A percentile compares a stretch with the other conserved stretches of the same genome.
Evolutionary conservation across 352 stramenopile species (phyloP).

Genomic region (Phytophthora lateralis): DNA sequence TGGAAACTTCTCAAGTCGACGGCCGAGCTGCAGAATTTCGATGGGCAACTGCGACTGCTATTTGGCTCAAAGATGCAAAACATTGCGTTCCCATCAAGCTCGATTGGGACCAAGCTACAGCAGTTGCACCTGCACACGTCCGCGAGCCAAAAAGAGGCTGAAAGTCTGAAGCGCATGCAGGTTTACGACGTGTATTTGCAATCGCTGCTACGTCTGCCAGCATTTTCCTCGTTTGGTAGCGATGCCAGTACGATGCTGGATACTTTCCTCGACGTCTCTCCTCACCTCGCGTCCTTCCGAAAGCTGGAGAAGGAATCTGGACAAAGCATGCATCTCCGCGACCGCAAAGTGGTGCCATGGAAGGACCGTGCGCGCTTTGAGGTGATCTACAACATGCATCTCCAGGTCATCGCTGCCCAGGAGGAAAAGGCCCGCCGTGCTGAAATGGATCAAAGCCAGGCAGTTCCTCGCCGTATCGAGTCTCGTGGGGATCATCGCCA

Average conservation of each 20-base stretch:
- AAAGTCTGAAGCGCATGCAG: slow-evolving; percentile 45
- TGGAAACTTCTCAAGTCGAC: slow-evolving; percentile 58
- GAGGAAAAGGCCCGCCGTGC: slow-evolving; percentile 18
- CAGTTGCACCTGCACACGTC: slow-evolving; percentile 23
- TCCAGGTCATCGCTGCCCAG: slow-evolving; percentile 42
- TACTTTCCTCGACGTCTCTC: slow-evolving; percentile 68
- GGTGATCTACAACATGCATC: slow-evolving; percentile 51
- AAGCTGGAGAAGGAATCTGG: slow-evolving; percentile 53
- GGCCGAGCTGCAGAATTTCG: slow-evolving; percentile 53
- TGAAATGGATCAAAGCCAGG: not conserved
- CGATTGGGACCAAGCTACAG: slow-evolving; percentile 23
- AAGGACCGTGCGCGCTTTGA: slow-evolving; percentile 57
- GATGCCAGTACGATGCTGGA: slow-evolving; percentile 66
- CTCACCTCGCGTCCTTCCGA: slow-evolving; percentile 54
- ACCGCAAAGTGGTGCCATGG: slow-evolving; percentile 60
- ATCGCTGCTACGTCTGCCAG: slow-evolving; percentile 48
- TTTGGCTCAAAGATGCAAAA: slow-evolving; percentile 53
- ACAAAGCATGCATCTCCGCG: slow-evolving; percentile 53
- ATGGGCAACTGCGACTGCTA: slow-evolving; percentile 55
- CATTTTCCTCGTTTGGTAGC: slow-evolving; percentile 63
- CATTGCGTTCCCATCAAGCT: slow-evolving; percentile 44
- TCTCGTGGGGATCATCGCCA: slow-evolving; percentile 17
- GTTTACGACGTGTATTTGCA: slow-evolving; percentile 59
- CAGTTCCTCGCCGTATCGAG: slow-evolving; percentile 12
- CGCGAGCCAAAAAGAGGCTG: slow-evolving; percentile 28